Conservation (phyloP, 495 filamentous ascomycete species). For the Penicillium psychrofluorescens region DNA sequence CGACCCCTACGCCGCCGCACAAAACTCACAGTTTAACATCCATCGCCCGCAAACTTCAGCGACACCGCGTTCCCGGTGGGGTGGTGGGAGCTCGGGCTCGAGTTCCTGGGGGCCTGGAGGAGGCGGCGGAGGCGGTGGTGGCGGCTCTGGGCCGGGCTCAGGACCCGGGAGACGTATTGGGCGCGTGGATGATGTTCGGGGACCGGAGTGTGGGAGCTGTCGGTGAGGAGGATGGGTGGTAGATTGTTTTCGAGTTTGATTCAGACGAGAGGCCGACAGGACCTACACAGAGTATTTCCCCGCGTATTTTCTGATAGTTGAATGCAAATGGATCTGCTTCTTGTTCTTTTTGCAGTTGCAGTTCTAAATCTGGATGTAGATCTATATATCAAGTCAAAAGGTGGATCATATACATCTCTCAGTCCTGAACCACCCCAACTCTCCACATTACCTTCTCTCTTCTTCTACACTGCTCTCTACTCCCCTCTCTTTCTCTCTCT, state of each 20-base stretch:
- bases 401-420: too few species aligned
- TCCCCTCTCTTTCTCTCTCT: not conserved
- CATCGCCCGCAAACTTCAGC: conserved; percentile 11
- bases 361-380: too few species aligned
- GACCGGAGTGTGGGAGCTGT: conserved; percentile 32
- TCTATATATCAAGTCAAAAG: too few species aligned
- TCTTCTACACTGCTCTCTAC: not conserved
- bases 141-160: conserved; percentile 21
- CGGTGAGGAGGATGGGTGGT: not conserved
- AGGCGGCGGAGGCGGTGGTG: conserved; percentile 17
- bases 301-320: too few species aligned
- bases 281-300: too few species aligned
- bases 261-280: too few species aligned
- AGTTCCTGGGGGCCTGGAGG: conserved; percentile 11
- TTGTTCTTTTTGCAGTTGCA: too few species aligned
- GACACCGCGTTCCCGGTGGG: conserved; percentile 17
- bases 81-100: not conserved
- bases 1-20: conserved; percentile 58
- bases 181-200: conserved; percentile 35
- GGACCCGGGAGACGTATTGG: conserved; percentile 27
- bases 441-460: too few species aligned
- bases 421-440: too few species aligned
- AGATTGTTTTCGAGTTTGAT: too few species aligned
- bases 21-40: conserved; percentile 58
- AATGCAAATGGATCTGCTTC: too few species aligned